Evolutionary conservation across 148 eudicot genomes (phyloP).

Genomic region (Silene uniflora): DNA sequence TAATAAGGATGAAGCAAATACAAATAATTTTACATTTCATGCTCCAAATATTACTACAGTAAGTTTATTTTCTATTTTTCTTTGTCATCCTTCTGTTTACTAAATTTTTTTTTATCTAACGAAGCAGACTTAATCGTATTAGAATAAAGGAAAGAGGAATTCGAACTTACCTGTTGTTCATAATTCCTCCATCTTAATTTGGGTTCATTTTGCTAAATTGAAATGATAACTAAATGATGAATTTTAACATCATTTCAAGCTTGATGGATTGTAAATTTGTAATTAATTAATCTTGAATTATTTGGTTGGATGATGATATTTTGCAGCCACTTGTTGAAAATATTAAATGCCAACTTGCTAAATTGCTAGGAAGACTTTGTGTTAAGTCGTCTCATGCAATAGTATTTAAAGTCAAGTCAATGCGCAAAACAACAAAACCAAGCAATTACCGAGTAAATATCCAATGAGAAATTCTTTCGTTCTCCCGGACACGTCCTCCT

Average conservation of each 20-base stretch:
- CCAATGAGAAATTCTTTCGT: too few relatives aligned
- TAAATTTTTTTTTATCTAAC: too few relatives aligned
- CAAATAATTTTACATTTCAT: constrained; percentile 53
- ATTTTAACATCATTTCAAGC: not conserved
- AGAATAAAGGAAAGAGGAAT: too few relatives aligned
- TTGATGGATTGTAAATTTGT: not conserved
- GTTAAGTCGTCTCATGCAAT: not conserved
- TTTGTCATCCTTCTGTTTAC: too few relatives aligned
- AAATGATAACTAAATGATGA: not conserved
- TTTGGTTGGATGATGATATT: not conserved
- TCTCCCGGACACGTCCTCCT: too few relatives aligned
- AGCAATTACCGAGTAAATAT: not conserved
- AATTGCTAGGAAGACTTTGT: constrained; percentile 12
- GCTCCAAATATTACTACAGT: constrained; percentile 36
- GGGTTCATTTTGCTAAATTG: not conserved
- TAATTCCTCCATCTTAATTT: too few relatives aligned
- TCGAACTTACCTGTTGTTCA: too few relatives aligned
- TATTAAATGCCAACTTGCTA: constrained; percentile 14
- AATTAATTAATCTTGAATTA: not conserved
- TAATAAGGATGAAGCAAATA: constrained; percentile 30
- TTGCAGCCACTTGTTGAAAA: not conserved
- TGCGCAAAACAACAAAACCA: constrained; percentile 22
- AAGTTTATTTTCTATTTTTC: constrained; percentile 9
- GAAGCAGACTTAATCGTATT: too few relatives aligned
- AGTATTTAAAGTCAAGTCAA: constrained; percentile 28